Evolutionary conservation across 1,139 yeast species (phyloP), one percentile per base, ranked within the genome.

Genomic region (Kodamaea fungicola): DNA sequence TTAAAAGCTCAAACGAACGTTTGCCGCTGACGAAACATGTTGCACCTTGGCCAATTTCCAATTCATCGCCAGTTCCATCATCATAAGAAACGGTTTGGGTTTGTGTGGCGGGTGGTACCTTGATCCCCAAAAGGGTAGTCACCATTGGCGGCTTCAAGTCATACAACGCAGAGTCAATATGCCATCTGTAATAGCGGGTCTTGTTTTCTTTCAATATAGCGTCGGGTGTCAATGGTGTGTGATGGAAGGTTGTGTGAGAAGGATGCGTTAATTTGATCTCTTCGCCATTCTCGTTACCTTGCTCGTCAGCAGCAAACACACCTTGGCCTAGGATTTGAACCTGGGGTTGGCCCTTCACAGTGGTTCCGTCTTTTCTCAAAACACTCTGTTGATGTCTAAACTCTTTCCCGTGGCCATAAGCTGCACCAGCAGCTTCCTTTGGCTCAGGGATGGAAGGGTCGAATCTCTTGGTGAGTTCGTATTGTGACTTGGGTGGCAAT

Each of bases 261-360:
- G 96, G 96, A 54, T 87, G 96, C 28, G 86, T 83, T 47, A 87
- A 74, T 8, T 57, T 62, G 46, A 86, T 77, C 23, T 55, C 49
- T 38, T 78, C 81, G 9, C 79, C 84, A 43, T 71, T 71, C 42
- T 71, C 76, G 51, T 85, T 71, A 29, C 95, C 95, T 19, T 71
- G 72, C 50, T 80, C 82, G 46, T 73, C 82, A 16, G 83, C 80
- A 36, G 70, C 79, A 66, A 83, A 82, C 2, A 61, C 59, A 8
- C 96, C 95, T 54, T 87, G 90, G 28, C 96, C 96, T 42, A 87
- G 75, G 51, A 86, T 84, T 64, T 87, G 94, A 19, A 87, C 95
- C 57, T 87, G 95, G 2, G 96, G 95, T 55, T 85, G 90, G 35
- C 69, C 61, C 37, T 90, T 89, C 30, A 86, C 87, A 2, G 89